Base-by-base conservation (phyloP, 805 yeast species). In the Tetrapisispora phaffii region DNA sequence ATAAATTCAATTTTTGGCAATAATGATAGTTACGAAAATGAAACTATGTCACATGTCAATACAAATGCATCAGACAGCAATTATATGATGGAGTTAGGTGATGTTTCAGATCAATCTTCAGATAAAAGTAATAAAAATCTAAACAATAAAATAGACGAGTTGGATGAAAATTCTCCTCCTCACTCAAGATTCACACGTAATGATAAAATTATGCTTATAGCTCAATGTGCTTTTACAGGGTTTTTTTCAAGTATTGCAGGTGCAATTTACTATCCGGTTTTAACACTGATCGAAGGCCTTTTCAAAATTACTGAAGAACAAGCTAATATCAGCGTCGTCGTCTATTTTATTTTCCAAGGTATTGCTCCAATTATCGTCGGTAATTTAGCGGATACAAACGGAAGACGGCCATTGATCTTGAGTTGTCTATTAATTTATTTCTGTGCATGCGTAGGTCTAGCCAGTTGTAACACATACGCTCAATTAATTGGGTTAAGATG, bases 221-320 rank as follows among this genome's bases (percentile, higher is more conserved):
- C 52, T 6, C 63, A 66, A 26, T 71, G 70, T 47, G 75, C 73
- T 1, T 50, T 67, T 4, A 63, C 75, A 1, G 84, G 85, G 0
- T 63, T 78, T 35, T 80, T 82, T 69, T 84, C 94, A 1, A 69
- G 93, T 0, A 67, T 84, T 2, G 78, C 89, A 0, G 75, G 82
- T 51, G 84, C 94, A 0, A 84, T 86, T 12, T 87, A 84, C 58
- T 82, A 84, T 63, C 95, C 95, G 0, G 87, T 87, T 0, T 63
- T 87, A 16, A 76, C 80, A 0, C 68, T 72, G 5, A 65, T 88
- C 8, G 76, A 79, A 41, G 50, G 60, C 0, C 62, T 76, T 24
- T 84, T 87, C 53, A 40, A 71, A 38, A 74, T 81, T 5, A 55
- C 78, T 2, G 76, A 76, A 39, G 81, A 77, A 44, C 64, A 70